phyloP scores from a whole-genome alignment of 2,329 filamentous ascomycete species.

The Helotiales sp. region DNA sequence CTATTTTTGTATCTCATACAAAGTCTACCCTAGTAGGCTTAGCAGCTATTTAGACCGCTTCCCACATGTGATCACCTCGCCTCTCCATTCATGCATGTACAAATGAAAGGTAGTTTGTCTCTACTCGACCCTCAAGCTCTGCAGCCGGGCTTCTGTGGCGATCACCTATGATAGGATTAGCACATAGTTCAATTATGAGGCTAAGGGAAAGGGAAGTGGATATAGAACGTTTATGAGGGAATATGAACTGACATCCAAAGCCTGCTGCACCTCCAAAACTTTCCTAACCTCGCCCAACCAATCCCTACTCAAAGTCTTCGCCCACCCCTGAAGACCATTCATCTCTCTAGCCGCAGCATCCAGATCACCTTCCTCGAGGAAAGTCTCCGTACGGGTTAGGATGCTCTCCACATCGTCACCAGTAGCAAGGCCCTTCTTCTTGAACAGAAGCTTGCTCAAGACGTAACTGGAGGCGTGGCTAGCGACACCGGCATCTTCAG shows the following conservation, averaged over 20 bases:
- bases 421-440: slow-evolving; percentile 83
- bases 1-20: slow-evolving; percentile 33
- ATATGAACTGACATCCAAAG: slow-evolving; percentile 77
- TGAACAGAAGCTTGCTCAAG: slow-evolving; percentile 93
- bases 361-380: slow-evolving; percentile 90
- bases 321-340: slow-evolving; percentile 92
- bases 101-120: slow-evolving; percentile 34
- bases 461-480: slow-evolving; percentile 90
- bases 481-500: slow-evolving; percentile 91
- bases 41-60: slow-evolving; percentile 17
- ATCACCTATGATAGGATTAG: slow-evolving; percentile 68
- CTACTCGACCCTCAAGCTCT: slow-evolving; percentile 84
- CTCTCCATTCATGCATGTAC: slow-evolving; percentile 31
- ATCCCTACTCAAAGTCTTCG: slow-evolving; percentile 90
- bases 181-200: slow-evolving; percentile 22
- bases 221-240: neutral
- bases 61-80: neutral
- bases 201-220: neutral
- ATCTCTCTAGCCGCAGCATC: slow-evolving; percentile 93
- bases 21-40: neutral
- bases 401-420: slow-evolving; percentile 94
- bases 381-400: slow-evolving; percentile 83
- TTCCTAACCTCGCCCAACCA: slow-evolving; percentile 91
- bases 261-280: slow-evolving; percentile 93
- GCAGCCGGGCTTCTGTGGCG: slow-evolving; percentile 84